Percentiles rank a stretch among this genome's conserved stretches.
Evolutionary conservation across 352 stramenopile genomes (phyloP).

Genomic region (Hyphochytrium catenoides): DNA sequence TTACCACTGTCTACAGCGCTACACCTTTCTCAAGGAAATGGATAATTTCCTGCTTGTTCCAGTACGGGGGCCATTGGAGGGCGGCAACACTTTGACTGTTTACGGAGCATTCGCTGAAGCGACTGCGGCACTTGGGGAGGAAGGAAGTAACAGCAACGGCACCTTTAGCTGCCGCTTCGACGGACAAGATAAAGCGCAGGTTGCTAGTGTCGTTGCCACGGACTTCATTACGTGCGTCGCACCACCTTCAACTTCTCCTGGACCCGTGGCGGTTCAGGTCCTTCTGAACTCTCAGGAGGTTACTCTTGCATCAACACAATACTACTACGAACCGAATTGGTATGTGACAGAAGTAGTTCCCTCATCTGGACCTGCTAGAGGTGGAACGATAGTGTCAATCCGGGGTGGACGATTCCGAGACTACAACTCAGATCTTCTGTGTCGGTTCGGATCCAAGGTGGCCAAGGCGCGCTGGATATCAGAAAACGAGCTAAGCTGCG

Average conservation of each 20-base stretch:
- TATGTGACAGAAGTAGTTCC: slow-evolving; percentile 29
- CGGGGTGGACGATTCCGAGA: slow-evolving; percentile 27
- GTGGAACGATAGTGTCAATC: slow-evolving; percentile 23
- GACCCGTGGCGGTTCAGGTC: slow-evolving; percentile 18
- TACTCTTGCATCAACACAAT: slow-evolving; percentile 21
- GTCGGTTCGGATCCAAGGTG: slow-evolving; percentile 58
- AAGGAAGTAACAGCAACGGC: no score
- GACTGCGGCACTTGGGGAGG: no score
- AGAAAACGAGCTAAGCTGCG: slow-evolving; percentile 25
- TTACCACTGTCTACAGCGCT: no score
- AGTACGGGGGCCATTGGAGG: slow-evolving; percentile 14
- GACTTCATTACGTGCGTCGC: slow-evolving; percentile 26
- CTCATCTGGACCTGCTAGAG: slow-evolving; percentile 27
- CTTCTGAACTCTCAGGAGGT: slow-evolving; percentile 29
- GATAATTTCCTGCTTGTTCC: neutral
- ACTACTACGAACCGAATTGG: slow-evolving; percentile 20
- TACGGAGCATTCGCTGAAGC: slow-evolving; percentile 19
- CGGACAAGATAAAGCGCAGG: slow-evolving; percentile 7
- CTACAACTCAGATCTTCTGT: slow-evolving; percentile 22
- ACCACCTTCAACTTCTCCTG: slow-evolving; percentile 11
- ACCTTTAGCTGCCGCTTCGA: slow-evolving; percentile 25
- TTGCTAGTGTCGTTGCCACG: slow-evolving; percentile 20
- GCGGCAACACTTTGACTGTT: slow-evolving; percentile 21
- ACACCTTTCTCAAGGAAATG: neutral
- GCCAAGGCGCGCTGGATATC: slow-evolving; percentile 39